A percentile compares a stretch with the other conserved stretches of the same genome.
phyloP scores from a whole-genome alignment of 2,329 filamentous ascomycete species.

The Fusarium mexicanum region DNA sequence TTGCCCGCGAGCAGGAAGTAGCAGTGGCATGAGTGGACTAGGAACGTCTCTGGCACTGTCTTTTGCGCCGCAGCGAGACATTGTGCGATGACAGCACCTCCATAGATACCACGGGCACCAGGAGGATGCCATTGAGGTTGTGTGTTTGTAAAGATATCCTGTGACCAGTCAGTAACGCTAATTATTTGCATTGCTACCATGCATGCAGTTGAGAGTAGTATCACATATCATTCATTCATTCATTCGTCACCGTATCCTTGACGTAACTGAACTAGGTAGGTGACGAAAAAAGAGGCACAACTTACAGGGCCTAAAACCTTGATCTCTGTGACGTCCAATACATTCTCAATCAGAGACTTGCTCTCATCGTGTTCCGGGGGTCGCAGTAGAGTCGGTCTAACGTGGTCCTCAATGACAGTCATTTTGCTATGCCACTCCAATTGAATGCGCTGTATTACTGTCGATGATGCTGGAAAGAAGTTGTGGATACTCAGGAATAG shows the following conservation, averaged over 20 bases:
- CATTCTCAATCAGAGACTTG: conserved; percentile 87
- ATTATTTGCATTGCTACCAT: not conserved
- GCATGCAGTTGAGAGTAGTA: not conserved
- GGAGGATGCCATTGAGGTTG: conserved; percentile 91
- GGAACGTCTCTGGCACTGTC: conserved; percentile 83
- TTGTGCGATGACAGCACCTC: conserved; percentile 92
- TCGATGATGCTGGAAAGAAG: not conserved
- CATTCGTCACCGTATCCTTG: not conserved
- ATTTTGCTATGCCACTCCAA: conserved; percentile 6
- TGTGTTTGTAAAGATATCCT: conserved; percentile 96
- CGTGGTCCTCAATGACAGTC: conserved; percentile 39
- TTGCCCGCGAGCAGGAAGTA: conserved; percentile 97
- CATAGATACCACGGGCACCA: conserved; percentile 92
- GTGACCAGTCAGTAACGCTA: not conserved
- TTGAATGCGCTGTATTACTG: not conserved
- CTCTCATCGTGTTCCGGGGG: conserved; percentile 77
- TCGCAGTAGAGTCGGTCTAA: conserved; percentile 61
- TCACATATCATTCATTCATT: not conserved
- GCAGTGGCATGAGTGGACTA: conserved; percentile 96
- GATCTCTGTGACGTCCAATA: conserved; percentile 85
- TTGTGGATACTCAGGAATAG: not conserved
- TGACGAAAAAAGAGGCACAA: conserved; percentile 15
- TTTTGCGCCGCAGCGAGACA: conserved; percentile 86
- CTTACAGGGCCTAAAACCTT: conserved; percentile 77
- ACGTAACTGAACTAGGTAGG: not conserved